Conservation (phyloP, 306 rosid genomes). For the Cucurbita pepo region DNA sequence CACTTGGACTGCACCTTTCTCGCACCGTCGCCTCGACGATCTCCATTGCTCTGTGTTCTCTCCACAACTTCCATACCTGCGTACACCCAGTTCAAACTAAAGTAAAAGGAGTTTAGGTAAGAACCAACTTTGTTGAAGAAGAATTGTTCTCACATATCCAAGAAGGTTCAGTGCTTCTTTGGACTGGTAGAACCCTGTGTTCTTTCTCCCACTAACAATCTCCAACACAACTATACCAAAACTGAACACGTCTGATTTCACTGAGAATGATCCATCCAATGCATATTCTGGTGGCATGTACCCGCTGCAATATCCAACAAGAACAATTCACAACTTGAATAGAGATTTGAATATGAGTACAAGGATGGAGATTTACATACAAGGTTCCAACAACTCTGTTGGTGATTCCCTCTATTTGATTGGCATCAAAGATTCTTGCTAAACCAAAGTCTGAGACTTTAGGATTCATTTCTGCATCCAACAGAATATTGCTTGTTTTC, state of each 20-base stretch:
- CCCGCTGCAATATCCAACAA: background rate
- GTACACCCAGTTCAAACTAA: background rate
- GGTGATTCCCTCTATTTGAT: constrained; percentile 6
- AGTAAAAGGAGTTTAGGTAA: background rate
- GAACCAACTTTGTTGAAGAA: too few relatives aligned
- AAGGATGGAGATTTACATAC: constrained; percentile 10
- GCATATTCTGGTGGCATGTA: constrained; percentile 15
- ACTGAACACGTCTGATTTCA: constrained; percentile 11
- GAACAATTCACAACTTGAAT: background rate
- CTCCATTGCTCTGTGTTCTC: constrained; percentile 16
- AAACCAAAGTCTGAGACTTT: constrained; percentile 12
- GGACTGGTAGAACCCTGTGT: background rate
- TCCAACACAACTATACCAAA: constrained; percentile 7
- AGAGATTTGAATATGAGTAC: background rate
- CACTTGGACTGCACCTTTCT: background rate
- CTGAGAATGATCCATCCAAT: background rate
- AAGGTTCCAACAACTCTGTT: constrained; percentile 10
- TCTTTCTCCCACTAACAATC: constrained; percentile 13
- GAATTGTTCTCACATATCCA: background rate
- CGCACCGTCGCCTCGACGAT: background rate
- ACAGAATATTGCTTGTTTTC: constrained; percentile 8
- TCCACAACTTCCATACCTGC: constrained; percentile 10
- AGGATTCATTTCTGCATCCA: constrained; percentile 10
- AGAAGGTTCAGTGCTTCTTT: background rate
- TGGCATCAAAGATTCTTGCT: constrained; percentile 6